These are phyloP conservation scores for Vickermania ingenoplastis DNA, from an alignment of 208 protist genomes.

Conservation along the genomic window DNA sequence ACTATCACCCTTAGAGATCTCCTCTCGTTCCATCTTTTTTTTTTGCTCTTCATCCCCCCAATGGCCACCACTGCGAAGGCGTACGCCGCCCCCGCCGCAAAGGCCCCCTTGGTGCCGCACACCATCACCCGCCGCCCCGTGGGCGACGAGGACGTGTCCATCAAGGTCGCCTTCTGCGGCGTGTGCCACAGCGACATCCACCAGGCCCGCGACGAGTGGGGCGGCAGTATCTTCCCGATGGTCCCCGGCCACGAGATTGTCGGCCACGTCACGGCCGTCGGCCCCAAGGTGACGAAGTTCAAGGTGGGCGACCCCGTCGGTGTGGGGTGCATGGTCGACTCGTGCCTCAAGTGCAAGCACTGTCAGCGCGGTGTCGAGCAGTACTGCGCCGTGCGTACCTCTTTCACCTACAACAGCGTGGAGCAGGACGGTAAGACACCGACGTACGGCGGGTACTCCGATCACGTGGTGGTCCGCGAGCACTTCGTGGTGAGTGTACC, in stretches of 20 bases:
- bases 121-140: conserved; percentile 35
- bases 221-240: conserved; percentile 44
- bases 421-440: conserved; percentile 11
- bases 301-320: conserved; percentile 56
- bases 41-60: neutral
- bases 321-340: conserved; percentile 70
- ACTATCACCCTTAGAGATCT: conserved; percentile 1
- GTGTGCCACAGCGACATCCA: conserved; percentile 83
- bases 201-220: conserved; percentile 67
- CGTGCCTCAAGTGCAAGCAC: conserved; percentile 29
- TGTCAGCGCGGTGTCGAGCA: conserved; percentile 48
- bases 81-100: conserved; percentile 28
- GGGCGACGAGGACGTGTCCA: conserved; percentile 37
- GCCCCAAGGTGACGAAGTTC: conserved; percentile 41
- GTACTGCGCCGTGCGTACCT: conserved; percentile 34
- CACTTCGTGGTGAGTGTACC: conserved; percentile 40
- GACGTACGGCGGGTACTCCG: conserved; percentile 19
- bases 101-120: conserved; percentile 38
- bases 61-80: conserved; percentile 42
- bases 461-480: conserved; percentile 25
- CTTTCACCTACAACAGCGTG: conserved; percentile 30
- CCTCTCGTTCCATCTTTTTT: neutral
- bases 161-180: conserved; percentile 61
- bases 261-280: conserved; percentile 53
- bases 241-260: conserved; percentile 82